Evolutionary conservation across 331 rosid species (phyloP), one percentile per base, ranked within the genome.

Genomic region (Arachis monticola): DNA sequence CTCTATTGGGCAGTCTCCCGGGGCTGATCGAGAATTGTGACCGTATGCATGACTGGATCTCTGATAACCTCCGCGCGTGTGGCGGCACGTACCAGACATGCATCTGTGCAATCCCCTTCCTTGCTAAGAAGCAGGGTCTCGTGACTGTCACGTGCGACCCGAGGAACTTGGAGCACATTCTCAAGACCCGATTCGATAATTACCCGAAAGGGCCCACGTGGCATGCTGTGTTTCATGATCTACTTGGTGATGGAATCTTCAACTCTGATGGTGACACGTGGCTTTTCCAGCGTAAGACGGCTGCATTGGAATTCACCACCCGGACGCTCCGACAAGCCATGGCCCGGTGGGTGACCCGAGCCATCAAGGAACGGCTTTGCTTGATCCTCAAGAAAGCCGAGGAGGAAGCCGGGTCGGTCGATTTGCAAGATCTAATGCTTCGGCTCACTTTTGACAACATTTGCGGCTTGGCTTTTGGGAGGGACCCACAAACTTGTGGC

Each of bases 71-170:
- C 46, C 86, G 96, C 80, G 97, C 90, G 45, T 93, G 96, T 17
- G 91, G 91, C 46, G 98, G 98, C 85, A 93, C 98, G 86, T 93
- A 93, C 91, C 98, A 93, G 71, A 93, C 98, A 3, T 91, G 98
- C 90, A 88, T 89, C 80, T 93, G 96, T 27, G 97, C 98, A 0
- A 82, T 93, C 6, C 98, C 98, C 0, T 91, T 91, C 76, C 85
- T 91, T 0, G 96, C 98, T 0, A 84, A 22, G 57, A 88, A 83
- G 70, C 98, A 94, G 3, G 99, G 99, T 11, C 99, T 91, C 86
- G 99, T 94, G 87, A 94, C 97, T 0, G 98, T 93, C 89, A 93
- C 98, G 81, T 93, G 97, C 42, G 94, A 93, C 87, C 97, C 98
- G 41, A 85, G 83, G 65, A 93, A 93, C 38, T 58, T 93, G 56